Evolutionary conservation across 176 grass and related monocot species (phyloP), one percentile per base, ranked within the genome.

Genomic region (Olyra latifolia): DNA sequence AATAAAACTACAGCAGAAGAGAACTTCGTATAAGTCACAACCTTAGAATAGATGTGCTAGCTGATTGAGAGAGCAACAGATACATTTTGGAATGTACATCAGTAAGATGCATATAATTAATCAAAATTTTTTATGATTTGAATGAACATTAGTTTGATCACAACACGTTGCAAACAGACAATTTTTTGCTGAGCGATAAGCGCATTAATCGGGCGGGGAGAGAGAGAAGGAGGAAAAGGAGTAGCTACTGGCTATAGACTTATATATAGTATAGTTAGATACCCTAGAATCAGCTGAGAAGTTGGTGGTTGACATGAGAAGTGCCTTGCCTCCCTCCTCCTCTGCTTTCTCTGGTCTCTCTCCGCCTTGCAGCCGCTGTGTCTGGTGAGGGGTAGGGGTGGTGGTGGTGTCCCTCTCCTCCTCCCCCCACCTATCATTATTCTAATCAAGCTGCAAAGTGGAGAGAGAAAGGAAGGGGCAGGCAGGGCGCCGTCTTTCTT

Each of bases 281-380:
- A 67, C 76, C 68, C 75, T 86, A 66, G 68, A 73, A 77, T 84
- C 40, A 80, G 84, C 76, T 86, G 46, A 56, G 83, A 80, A 66
- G 77, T 86, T 66, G 68, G 84, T 86, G 76, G 68, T 86, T 86
- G 76, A 80, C 84, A 80, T 65, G 84, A 80, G 68, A 86, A 66
- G 59, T 39, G 68, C 58, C 57, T 65, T 58, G 60, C 81, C 35
- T 12, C 24, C 30, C 35, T 12, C 24, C 30, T 20, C 10, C 62
- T 20, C 47, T 7, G 38, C 19, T 48, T 23, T 17, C 6, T 69
- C 17, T 45, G 59, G 16, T 23, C 19, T 42, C 12, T 40, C 29
- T 52, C 28, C 48, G 2, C 12, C 49, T 16, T 1, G 22, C 14
- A 46, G 20, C 40, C 66, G 30, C 22, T 61, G 28, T 58, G 66